Evolutionary conservation across 1,284 basidiomycete species (phyloP), one percentile per base, ranked within the genome.

Genomic region (Veloporphyrellus conicus): DNA sequence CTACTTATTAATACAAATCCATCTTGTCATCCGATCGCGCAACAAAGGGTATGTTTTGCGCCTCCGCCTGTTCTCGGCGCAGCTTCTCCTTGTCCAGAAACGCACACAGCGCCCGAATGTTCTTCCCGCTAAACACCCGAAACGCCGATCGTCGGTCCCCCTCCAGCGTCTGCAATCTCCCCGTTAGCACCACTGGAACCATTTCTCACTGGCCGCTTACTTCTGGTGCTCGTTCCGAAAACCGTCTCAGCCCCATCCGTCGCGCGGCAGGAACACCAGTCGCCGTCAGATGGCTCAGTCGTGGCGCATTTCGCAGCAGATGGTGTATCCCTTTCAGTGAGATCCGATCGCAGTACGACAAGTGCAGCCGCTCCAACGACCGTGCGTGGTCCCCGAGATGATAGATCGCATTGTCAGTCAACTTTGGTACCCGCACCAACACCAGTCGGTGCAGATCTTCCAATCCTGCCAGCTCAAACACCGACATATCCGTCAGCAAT

Each of bases 331-430:
- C 89, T 19, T 83, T 79, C 27, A 95, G 78, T 12, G 85, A 82
- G 49, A 97, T 72, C 45, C 84, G 79, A 54, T 88, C 84, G 71
- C 93, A 97, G 66, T 93, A 93, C 14, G 89, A 90, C 11, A 97
- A 69, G 61, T 96, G 89, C 37, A 96, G 77, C 12, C 92, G 80
- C 61, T 93, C 89, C 49, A 97, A 72, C 15, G 77, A 78, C 37
- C 74, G 68, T 49, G 78, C 66, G 73, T 90, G 77, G 55, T 83
- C 87, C 55, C 78, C 75, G 3, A 82, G 67, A 53, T 82, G 71
- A 57, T 88, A 87, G 29, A 84, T 63, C 7, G 76, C 81, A 56
- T 82, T 78, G 62, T 85, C 84, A 6, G 84, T 85, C 56, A 85
- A 55, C 55, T 76, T 78, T 12, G 78, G 77, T 9, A 86, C 73